Percentiles rank a stretch among this genome's conserved stretches.
Conservation (phyloP, 2,329 filamentous ascomycete genomes). For the Fusarium humuli region DNA sequence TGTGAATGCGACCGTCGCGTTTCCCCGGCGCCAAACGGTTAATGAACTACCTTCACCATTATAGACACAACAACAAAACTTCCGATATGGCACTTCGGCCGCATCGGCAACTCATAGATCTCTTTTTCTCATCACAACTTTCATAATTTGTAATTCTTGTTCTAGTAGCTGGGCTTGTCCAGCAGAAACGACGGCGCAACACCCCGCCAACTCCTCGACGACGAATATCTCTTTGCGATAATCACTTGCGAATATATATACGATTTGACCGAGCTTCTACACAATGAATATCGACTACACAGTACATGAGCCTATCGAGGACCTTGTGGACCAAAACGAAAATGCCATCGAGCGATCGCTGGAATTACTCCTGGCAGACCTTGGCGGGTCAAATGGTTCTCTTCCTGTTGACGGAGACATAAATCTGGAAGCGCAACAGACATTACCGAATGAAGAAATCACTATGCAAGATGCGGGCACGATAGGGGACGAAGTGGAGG, state of each 20-base stretch:
- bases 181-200: neutral
- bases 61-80: constrained; percentile 2
- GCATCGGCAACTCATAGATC: neutral
- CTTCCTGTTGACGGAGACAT: neutral
- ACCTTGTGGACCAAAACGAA: neutral
- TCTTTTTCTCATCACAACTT: neutral
- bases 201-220: constrained; percentile 16
- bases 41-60: constrained; percentile 6
- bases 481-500: neutral
- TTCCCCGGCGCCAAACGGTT: constrained; percentile 14
- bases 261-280: constrained; percentile 9
- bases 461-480: neutral
- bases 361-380: constrained; percentile 13
- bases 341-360: constrained; percentile 20
- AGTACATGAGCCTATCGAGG: constrained; percentile 16
- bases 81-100: constrained; percentile 9
- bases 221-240: neutral
- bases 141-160: neutral
- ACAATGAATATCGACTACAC: constrained; percentile 33
- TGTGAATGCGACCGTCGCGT: constrained; percentile 38
- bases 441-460: neutral
- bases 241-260: neutral
- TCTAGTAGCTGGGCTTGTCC: neutral
- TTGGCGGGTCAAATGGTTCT: constrained; percentile 3
- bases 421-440: neutral